Percentiles rank a stretch among this genome's conserved stretches.
These are phyloP conservation scores for Candida ipomoeae DNA, from an alignment of 805 yeast genomes.

Conservation along the genomic window DNA sequence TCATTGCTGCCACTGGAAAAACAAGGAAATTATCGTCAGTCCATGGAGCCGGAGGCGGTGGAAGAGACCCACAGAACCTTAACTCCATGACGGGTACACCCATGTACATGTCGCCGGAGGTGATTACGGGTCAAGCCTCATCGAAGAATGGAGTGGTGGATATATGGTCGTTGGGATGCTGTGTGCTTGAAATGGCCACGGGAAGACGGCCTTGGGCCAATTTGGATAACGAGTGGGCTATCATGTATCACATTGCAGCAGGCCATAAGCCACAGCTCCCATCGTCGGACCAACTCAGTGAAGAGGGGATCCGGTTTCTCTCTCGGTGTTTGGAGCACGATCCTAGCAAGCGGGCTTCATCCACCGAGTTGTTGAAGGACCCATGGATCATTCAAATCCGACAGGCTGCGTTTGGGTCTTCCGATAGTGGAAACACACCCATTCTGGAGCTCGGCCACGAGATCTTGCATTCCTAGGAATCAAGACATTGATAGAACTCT, in stretches of 20 bases:
- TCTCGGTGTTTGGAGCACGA: constrained; percentile 75
- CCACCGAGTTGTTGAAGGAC: constrained; percentile 78
- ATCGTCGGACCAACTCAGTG: constrained; percentile 67
- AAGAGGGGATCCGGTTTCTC: constrained; percentile 67
- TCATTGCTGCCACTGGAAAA: constrained; percentile 60
- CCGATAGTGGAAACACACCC: constrained; percentile 33
- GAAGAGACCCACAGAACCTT: constrained; percentile 23
- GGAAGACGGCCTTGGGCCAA: constrained; percentile 97
- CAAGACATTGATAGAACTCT: neutral
- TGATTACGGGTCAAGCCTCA: constrained; percentile 69
- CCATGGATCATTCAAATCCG: constrained; percentile 84
- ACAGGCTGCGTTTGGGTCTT: constrained; percentile 57
- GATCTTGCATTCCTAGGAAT: neutral
- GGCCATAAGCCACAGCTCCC: constrained; percentile 91
- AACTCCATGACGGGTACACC: constrained; percentile 85
- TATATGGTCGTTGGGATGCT: constrained; percentile 97
- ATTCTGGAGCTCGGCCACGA: constrained; percentile 24
- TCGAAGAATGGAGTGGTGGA: constrained; percentile 69
- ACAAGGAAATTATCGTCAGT: constrained; percentile 25
- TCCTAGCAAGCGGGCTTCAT: constrained; percentile 75
- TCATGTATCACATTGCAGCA: constrained; percentile 97
- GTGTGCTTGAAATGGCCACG: constrained; percentile 93
- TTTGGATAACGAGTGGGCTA: constrained; percentile 95
- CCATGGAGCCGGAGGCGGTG: constrained; percentile 4
- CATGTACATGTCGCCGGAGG: constrained; percentile 99